Conservation (phyloP, 306 rosid genomes). For the Prunus mongolica region DNA sequence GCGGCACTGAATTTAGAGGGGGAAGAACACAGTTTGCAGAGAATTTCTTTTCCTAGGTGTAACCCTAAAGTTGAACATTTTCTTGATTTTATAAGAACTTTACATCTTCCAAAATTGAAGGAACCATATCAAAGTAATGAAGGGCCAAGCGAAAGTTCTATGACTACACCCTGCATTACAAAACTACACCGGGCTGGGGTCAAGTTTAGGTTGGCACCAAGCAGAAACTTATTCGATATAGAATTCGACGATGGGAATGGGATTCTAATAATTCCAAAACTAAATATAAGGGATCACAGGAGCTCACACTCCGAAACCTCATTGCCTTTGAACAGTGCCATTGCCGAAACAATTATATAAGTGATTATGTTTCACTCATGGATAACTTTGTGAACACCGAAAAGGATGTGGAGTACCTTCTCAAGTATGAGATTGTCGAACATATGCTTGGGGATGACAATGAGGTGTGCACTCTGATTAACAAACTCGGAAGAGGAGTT, state of each 20-base stretch:
- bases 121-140: background rate
- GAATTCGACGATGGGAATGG: slow-evolving; percentile 10
- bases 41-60: background rate
- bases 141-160: background rate
- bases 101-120: slow-evolving; percentile 13
- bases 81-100: slow-evolving; percentile 22
- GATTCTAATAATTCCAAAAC: slow-evolving; percentile 28
- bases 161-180: slow-evolving; percentile 20
- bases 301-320: slow-evolving; percentile 15
- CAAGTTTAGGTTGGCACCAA: slow-evolving; percentile 6
- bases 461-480: no score
- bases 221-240: slow-evolving; percentile 27
- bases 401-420: slow-evolving; percentile 19
- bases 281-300: background rate
- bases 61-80: background rate
- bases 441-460: no score
- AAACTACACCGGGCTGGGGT: slow-evolving; percentile 30
- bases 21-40: background rate
- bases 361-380: slow-evolving; percentile 19
- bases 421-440: no score
- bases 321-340: background rate
- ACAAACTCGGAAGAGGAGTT: no score
- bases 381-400: slow-evolving; percentile 19
- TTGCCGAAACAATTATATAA: background rate
- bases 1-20: background rate